These are phyloP conservation scores for Vanrija pseudolonga DNA, from an alignment of 1,284 basidiomycete species.

Conservation along the genomic window DNA sequence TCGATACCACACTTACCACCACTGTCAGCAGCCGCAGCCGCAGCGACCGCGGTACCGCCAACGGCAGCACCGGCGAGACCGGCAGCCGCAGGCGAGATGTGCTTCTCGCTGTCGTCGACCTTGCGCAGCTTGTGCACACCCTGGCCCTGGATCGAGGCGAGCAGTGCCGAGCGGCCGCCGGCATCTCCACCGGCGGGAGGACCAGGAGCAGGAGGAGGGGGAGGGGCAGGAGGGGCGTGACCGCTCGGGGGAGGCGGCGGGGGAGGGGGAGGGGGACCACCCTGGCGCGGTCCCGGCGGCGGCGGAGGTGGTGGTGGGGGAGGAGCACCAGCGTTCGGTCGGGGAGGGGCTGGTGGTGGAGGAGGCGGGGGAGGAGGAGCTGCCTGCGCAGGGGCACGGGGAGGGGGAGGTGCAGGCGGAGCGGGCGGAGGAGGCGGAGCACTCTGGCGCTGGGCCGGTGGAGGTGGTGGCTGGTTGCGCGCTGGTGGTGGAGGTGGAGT, in stretches of 20 bases:
- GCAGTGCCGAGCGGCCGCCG: constrained; percentile 60
- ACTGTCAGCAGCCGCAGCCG: constrained; percentile 24
- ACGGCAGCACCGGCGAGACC: constrained; percentile 52
- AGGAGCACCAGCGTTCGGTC: constrained; percentile 71
- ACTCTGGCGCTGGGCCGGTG: constrained; percentile 2
- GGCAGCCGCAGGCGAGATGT: constrained; percentile 50
- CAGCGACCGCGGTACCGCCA: constrained; percentile 48
- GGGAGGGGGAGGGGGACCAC: constrained; percentile 61
- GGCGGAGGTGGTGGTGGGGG: constrained; percentile 72
- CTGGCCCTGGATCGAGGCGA: constrained; percentile 66
- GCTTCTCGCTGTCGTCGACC: constrained; percentile 45
- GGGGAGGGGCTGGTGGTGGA: constrained; percentile 63
- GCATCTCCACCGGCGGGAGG: constrained; percentile 10
- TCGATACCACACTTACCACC: constrained; percentile 15
- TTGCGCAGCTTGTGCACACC: constrained; percentile 71
- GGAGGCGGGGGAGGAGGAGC: constrained; percentile 42
- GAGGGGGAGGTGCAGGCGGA: constrained; percentile 29
- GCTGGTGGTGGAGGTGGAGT: constrained; percentile 41
- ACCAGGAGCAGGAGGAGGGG: constrained; percentile 11
- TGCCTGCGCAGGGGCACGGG: constrained; percentile 34
- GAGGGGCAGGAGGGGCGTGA: constrained; percentile 31
- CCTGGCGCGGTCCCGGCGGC: constrained; percentile 54
- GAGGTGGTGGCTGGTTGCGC: constrained; percentile 27
- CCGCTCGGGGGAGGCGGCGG: constrained; percentile 44
- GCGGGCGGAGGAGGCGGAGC: constrained; percentile 25